Base-by-base conservation (phyloP, 169 alveolate genomes). In the Pseudocohnilembus persalinus region DNA sequence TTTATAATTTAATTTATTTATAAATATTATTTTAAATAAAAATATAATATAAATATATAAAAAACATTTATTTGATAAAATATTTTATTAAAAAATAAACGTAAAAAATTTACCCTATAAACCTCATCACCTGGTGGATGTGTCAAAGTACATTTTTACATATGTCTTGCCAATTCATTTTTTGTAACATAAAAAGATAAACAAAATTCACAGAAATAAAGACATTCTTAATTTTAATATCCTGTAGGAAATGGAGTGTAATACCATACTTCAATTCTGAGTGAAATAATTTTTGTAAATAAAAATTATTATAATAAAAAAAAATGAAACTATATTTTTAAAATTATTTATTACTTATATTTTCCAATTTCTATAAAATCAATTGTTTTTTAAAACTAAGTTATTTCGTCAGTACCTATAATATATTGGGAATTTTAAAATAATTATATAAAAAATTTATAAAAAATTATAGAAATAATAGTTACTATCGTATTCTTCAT, bases 61-160 rank as follows among this genome's bases (percentile, higher is more conserved):
- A n/a, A n/a, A n/a, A n/a, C n/a, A n/a, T n/a, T n/a, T n/a, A n/a
- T n/a, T n/a, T n/a, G n/a, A n/a, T n/a, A n/a, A n/a, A n/a, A n/a
- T n/a, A n/a, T n/a, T n/a, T n/a, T n/a, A n/a, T n/a, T n/a, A n/a
- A n/a, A n/a, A n/a, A n/a, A n/a, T n/a, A n/a, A n/a, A n/a, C n/a
- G n/a, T n/a, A n/a, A n/a, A 49, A 20, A 49, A 49, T 11, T 49
- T 49, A 49, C 68, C 73, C 93, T 85, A 82, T 95, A 95, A n/a
- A 95, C 87, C 79, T 90, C 88, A 73, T 93, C 91, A 1, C 97
- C 96, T n/a, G 94, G 94, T 25, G 97, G 96, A 63, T 88, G 75
- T 84, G 77, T 83, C 73, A 84, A 91, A 29, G 81, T 68, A 63
- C 97, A 95, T 49, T 88, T 91, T 72, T 84, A 34, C 35, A 83